phyloP scores from a whole-genome alignment of 331 rosid species.

The Rhamnella rubrinervis region DNA sequence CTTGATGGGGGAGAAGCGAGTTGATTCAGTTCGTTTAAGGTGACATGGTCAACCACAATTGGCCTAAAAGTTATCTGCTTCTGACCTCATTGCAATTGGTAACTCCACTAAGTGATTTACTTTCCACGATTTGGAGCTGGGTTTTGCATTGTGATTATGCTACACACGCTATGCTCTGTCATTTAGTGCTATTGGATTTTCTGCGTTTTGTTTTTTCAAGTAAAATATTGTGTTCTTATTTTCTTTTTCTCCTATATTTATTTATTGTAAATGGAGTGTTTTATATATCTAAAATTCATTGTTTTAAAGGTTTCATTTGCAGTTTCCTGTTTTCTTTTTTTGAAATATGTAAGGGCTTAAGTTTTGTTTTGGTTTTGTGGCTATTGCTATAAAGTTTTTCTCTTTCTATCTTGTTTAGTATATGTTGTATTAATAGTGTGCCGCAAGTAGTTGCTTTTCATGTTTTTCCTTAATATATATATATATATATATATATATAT shows the following conservation, averaged over 20 bases:
- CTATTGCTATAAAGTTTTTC: neutral
- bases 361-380: slow-evolving; percentile 6
- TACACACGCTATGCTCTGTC: neutral
- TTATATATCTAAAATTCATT: too few relatives aligned
- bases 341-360: neutral
- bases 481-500: too few relatives aligned
- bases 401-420: neutral
- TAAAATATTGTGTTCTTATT: too few relatives aligned
- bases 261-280: too few relatives aligned
- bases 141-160: neutral
- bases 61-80: slow-evolving; percentile 64
- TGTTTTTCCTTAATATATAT: neutral
- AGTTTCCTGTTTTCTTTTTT: neutral
- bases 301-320: neutral
- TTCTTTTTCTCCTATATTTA: too few relatives aligned
- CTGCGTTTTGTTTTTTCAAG: too few relatives aligned
- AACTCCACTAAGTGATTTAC: slow-evolving; percentile 7
- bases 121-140: neutral
- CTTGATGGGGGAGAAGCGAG: slow-evolving; percentile 66
- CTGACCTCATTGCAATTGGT: slow-evolving; percentile 81
- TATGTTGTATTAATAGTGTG: too few relatives aligned
- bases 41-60: slow-evolving; percentile 39
- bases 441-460: too few relatives aligned
- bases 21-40: slow-evolving; percentile 59
- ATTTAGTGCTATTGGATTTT: neutral